A percentile compares a stretch with the other conserved stretches of the same genome.
phyloP scores from a whole-genome alignment of 345 rosid genomes.

The Reutealis trisperma region DNA sequence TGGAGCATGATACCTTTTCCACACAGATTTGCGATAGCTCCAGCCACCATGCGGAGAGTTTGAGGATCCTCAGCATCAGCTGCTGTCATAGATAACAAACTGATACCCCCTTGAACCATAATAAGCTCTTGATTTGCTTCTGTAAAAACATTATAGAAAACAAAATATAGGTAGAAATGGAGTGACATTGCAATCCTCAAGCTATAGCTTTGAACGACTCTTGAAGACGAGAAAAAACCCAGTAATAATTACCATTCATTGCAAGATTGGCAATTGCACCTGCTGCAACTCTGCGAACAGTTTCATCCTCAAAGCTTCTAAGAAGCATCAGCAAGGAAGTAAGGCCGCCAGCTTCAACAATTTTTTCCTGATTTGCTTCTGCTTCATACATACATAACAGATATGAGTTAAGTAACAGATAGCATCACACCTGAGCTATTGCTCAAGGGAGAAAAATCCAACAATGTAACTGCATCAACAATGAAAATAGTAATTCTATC shows the following conservation, averaged over 20 bases:
- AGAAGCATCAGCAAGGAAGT: conserved; percentile 39
- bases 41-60: conserved; percentile 41
- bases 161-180: not conserved
- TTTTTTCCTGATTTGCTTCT: conserved; percentile 37
- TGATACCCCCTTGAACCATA: conserved; percentile 38
- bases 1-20: conserved; percentile 30
- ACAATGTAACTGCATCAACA: not conserved
- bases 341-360: conserved; percentile 42
- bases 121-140: conserved; percentile 41
- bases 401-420: not conserved
- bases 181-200: not conserved
- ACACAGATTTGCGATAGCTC: conserved; percentile 42
- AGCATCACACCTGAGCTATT: not conserved
- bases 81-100: conserved; percentile 36
- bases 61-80: conserved; percentile 44
- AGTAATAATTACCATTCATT: conserved; percentile 31
- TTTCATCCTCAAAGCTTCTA: conserved; percentile 39
- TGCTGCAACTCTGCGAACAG: conserved; percentile 40
- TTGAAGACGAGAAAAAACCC: not conserved
- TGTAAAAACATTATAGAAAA: conserved; percentile 11
- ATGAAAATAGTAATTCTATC: too few species aligned
- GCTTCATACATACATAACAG: conserved; percentile 2
- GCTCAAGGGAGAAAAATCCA: not conserved
- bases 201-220: not conserved
- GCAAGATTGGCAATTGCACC: conserved; percentile 44